Evolutionary conservation across 495 filamentous ascomycete genomes (phyloP).

Genomic region (Chaetomium tenue): DNA sequence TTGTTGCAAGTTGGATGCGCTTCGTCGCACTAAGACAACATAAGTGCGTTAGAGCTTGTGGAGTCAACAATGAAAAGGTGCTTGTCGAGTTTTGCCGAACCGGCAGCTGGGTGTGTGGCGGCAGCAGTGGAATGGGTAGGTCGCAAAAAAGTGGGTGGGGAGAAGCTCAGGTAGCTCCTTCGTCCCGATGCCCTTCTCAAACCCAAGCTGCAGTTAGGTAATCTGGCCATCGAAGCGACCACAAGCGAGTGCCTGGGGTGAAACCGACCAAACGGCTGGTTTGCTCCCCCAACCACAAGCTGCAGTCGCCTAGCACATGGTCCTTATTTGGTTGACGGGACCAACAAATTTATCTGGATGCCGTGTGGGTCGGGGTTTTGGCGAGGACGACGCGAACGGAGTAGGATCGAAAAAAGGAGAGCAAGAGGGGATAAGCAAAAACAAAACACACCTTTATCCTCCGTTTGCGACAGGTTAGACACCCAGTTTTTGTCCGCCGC

Average conservation of each 20-base stretch:
- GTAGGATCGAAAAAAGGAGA: slow-evolving; percentile 1
- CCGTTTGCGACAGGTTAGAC: slow-evolving; percentile 93
- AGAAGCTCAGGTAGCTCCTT: neutral
- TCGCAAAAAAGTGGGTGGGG: neutral
- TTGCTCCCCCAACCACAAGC: slow-evolving; percentile 14
- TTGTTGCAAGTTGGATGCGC: slow-evolving; percentile 91
- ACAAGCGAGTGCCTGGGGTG: slow-evolving; percentile 30
- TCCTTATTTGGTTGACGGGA: neutral
- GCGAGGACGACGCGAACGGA: neutral
- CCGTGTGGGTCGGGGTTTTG: neutral
- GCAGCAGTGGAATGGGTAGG: neutral
- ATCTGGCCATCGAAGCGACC: slow-evolving; percentile 26
- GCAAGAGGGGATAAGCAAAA: neutral
- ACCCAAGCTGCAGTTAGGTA: slow-evolving; percentile 3
- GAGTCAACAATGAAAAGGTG: neutral
- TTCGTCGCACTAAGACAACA: slow-evolving; percentile 81
- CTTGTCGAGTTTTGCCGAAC: slow-evolving; percentile 13
- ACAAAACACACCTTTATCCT: slow-evolving; percentile 86
- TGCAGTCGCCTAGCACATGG: slow-evolving; percentile 6
- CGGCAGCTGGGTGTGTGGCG: neutral
- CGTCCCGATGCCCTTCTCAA: neutral
- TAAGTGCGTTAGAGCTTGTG: slow-evolving; percentile 19
- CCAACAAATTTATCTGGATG: neutral
- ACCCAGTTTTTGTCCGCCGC: slow-evolving; percentile 95
- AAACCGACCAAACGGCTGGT: neutral